Evolutionary conservation across 164 flowering plant genomes (phyloP).

Genomic region (Vitis vinifera): DNA sequence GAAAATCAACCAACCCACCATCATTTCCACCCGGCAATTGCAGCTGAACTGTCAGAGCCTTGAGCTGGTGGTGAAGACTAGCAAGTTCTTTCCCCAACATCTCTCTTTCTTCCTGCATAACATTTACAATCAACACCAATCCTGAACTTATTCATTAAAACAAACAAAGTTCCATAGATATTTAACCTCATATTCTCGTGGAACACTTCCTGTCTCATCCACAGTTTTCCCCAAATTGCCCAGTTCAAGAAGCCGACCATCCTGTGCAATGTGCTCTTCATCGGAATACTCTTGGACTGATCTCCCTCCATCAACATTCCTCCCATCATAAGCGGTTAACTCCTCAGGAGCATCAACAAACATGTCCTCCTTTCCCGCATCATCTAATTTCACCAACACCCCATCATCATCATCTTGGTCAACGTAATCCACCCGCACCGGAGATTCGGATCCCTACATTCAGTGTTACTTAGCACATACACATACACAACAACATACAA

Average conservation of each 20-base stretch:
- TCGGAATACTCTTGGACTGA: slow-evolving; percentile 20
- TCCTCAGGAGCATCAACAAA: slow-evolving; percentile 79
- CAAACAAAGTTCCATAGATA: neutral
- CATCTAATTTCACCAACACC: slow-evolving; percentile 31
- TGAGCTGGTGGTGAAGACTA: slow-evolving; percentile 37
- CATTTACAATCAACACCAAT: slow-evolving; percentile 4
- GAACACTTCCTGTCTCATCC: slow-evolving; percentile 48
- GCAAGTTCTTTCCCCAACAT: slow-evolving; percentile 35
- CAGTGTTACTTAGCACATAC: neutral
- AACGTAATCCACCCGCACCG: slow-evolving; percentile 22
- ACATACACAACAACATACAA: neutral
- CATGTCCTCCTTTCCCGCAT: slow-evolving; percentile 61
- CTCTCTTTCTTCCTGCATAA: slow-evolving; percentile 69
- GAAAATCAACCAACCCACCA: slow-evolving; percentile 18
- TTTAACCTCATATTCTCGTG: slow-evolving; percentile 40
- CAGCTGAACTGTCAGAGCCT: slow-evolving; percentile 26
- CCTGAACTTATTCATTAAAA: neutral
- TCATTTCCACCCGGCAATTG: slow-evolving; percentile 17
- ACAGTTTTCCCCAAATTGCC: slow-evolving; percentile 44
- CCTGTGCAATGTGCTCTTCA: slow-evolving; percentile 22
- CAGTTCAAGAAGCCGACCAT: slow-evolving; percentile 15
- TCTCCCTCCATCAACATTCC: slow-evolving; percentile 20
- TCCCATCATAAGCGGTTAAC: slow-evolving; percentile 12
- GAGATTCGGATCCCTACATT: slow-evolving; percentile 29
- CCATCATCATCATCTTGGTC: slow-evolving; percentile 20